Base-by-base conservation (phyloP, 768 basidiomycete species). In the Postia placenta region DNA sequence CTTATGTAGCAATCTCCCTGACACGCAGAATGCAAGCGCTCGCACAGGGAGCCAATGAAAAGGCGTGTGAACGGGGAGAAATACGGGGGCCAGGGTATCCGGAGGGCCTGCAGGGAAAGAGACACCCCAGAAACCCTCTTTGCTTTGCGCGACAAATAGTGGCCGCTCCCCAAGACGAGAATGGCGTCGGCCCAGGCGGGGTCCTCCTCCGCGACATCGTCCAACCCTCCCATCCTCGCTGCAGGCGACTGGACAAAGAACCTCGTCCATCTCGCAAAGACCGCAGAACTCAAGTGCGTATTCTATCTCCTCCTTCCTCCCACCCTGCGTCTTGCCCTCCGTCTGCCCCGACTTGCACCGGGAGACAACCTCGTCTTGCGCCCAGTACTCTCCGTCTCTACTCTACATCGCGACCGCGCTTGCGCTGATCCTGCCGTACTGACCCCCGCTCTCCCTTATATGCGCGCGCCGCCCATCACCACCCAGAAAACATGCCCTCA, bases 191-290 rank as follows among this genome's bases (percentile, higher is more conserved):
- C 72, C 68, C 55, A 65, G 56, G 50, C 62, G 48, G 54, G 66
- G 14, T 47, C 61, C 49, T 55, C 60, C 54, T 35, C 56, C 50
- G 20, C 54, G 48, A 40, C 49, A 33, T 20, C 37, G 24, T 17
- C 53, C 54, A 43, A 45, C n/a, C 58, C 60, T 4, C 80, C 83
- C n/a, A 67, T 89, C 44, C 74, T 92, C 42, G 87, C 89, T 3
- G 83, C 80, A 17, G 89, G 87, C 7, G 87, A 91, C 64, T 92
- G 89, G 89, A 89, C 87, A 23, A 85, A 84, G 57, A 86, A 89
- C 65, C 75, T 92, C 37, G 84, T 92, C 26, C 86, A 91, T 45
- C 75, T 92, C 11, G 89, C 89, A 5, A 91, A 87, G 69, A 88
- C 86, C 1, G 89, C 89, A 7, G 89, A 92, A 63, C 75, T 92